Evolutionary conservation across 352 stramenopile species (phyloP).

Genomic region (Phytophthora cajani): DNA sequence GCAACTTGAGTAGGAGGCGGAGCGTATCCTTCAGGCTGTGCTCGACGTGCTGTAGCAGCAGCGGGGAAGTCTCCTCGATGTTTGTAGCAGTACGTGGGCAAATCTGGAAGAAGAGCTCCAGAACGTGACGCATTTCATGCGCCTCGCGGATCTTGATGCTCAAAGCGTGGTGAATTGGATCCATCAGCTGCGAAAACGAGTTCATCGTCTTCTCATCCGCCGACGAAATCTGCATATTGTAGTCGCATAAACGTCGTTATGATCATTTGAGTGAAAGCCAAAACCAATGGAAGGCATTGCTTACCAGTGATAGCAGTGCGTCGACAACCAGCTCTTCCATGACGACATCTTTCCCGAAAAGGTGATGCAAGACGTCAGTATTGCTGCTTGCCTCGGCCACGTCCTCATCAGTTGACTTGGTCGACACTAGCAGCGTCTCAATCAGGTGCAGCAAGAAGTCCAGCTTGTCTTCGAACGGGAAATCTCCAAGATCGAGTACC

Average conservation of each 20-base stretch:
- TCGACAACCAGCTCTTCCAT: constrained; percentile 80
- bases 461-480: constrained; percentile 77
- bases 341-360: constrained; percentile 70
- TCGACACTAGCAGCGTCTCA: constrained; percentile 51
- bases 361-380: constrained; percentile 58
- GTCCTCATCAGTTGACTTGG: constrained; percentile 31
- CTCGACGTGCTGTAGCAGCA: constrained; percentile 82
- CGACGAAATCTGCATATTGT: constrained; percentile 45
- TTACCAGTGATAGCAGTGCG: constrained; percentile 64
- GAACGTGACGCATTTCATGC: constrained; percentile 80
- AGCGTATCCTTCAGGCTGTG: constrained; percentile 78
- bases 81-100: constrained; percentile 71
- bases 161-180: constrained; percentile 67
- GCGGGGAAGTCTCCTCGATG: constrained; percentile 77
- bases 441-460: constrained; percentile 68
- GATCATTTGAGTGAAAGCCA: neutral
- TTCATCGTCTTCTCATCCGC: constrained; percentile 67
- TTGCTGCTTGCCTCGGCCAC: constrained; percentile 9
- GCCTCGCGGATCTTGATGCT: constrained; percentile 73
- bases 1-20: constrained; percentile 77
- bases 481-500: constrained; percentile 59
- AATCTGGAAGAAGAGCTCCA: constrained; percentile 78
- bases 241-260: no score
- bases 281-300: neutral
- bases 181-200: constrained; percentile 61